phyloP scores from a whole-genome alignment of 768 basidiomycete genomes.

The Nidularia pulvinata region DNA sequence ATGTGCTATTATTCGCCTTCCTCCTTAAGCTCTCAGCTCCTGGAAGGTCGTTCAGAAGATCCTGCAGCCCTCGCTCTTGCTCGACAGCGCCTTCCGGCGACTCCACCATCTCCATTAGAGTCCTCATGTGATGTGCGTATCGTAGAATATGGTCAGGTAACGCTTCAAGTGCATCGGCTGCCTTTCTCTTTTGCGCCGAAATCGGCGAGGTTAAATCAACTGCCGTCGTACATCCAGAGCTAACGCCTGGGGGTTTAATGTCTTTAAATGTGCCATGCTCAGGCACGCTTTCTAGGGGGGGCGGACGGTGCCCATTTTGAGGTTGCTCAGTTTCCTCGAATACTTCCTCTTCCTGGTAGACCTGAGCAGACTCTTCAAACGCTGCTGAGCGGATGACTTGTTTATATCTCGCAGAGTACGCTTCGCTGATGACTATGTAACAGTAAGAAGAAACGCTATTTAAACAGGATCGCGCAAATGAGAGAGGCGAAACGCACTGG shows the following conservation, averaged over 20 bases:
- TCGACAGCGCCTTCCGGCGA: background rate
- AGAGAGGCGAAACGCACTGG: constrained; percentile 41
- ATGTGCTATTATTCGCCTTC: background rate
- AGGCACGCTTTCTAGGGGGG: background rate
- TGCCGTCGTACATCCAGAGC: background rate
- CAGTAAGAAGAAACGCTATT: background rate
- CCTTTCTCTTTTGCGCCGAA: background rate
- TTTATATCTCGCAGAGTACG: constrained; percentile 66
- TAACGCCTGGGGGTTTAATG: too few species aligned
- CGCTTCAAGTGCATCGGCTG: background rate
- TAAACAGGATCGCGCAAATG: background rate
- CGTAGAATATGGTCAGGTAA: background rate
- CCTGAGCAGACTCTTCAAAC: background rate
- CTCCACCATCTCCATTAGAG: background rate
- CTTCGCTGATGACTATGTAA: constrained; percentile 59
- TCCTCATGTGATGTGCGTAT: background rate
- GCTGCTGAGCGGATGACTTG: constrained; percentile 41
- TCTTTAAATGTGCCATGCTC: background rate
- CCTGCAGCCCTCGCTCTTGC: too few species aligned
- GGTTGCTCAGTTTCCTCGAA: background rate
- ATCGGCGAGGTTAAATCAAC: background rate
- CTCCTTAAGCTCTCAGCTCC: background rate
- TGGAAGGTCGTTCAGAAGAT: background rate
- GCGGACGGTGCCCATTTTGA: background rate
- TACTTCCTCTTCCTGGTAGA: background rate